Percentiles rank a stretch among this genome's conserved stretches.
phyloP scores from a whole-genome alignment of 2,329 filamentous ascomycete genomes.

The Teratosphaeria nubilosa region DNA sequence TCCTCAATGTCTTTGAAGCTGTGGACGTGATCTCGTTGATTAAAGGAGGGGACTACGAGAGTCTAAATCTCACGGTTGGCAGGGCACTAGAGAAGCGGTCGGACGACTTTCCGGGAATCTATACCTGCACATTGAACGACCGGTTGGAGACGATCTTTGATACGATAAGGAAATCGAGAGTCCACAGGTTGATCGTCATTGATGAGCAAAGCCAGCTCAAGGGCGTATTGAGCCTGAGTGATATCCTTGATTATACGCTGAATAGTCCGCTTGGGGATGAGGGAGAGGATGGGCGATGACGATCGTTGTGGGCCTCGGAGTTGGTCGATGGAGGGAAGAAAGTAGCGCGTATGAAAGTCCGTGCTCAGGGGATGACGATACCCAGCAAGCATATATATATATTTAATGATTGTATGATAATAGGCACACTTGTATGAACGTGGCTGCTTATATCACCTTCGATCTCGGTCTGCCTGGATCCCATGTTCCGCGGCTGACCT shows the following conservation, averaged over 20 bases:
- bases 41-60: slow-evolving; percentile 86
- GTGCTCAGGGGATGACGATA: not conserved
- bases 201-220: slow-evolving; percentile 79
- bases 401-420: not conserved
- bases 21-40: slow-evolving; percentile 96
- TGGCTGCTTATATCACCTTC: not conserved
- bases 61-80: slow-evolving; percentile 74
- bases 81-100: slow-evolving; percentile 79
- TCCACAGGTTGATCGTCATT: slow-evolving; percentile 86
- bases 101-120: slow-evolving; percentile 90
- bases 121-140: slow-evolving; percentile 87
- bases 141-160: slow-evolving; percentile 93
- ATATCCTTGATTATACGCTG: slow-evolving; percentile 91
- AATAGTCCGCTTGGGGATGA: slow-evolving; percentile 24
- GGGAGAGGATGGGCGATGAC: not conserved
- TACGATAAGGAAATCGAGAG: slow-evolving; percentile 86
- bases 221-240: slow-evolving; percentile 85
- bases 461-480: not conserved
- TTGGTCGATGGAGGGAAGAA: not conserved
- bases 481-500: not conserved
- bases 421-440: not conserved
- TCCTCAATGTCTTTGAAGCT: slow-evolving; percentile 95
- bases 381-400: not conserved
- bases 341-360: not conserved
- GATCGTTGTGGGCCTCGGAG: not conserved